phyloP scores from a whole-genome alignment of 2,329 filamentous ascomycete species.

The Ambrosiella cleistominuta region DNA sequence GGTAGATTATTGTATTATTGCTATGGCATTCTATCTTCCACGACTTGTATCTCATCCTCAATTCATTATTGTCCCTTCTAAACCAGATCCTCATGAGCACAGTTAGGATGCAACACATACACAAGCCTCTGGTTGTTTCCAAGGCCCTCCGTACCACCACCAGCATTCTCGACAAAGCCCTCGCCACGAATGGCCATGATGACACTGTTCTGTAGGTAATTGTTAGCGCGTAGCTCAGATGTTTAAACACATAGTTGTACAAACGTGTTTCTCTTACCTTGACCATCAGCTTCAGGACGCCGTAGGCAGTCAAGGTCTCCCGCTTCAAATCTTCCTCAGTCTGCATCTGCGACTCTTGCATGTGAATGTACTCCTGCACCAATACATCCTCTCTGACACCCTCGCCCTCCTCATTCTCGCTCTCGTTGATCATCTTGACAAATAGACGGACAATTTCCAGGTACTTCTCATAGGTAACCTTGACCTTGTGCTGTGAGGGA shows the following conservation, averaged over 20 bases:
- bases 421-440: constrained; percentile 66
- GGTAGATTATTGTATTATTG: no score
- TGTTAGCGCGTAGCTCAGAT: constrained; percentile 27
- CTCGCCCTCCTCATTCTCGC: constrained; percentile 58
- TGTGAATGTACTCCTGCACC: constrained; percentile 78
- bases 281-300: constrained; percentile 90
- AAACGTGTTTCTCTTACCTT: constrained; percentile 45
- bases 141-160: constrained; percentile 11
- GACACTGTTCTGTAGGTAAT: constrained; percentile 55
- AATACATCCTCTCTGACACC: constrained; percentile 73
- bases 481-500: constrained; percentile 47
- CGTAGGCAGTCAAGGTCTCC: constrained; percentile 55
- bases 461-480: constrained; percentile 92
- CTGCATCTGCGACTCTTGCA: constrained; percentile 67
- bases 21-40: no score
- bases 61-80: neutral
- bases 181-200: constrained; percentile 61
- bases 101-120: constrained; percentile 91
- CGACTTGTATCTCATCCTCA: neutral
- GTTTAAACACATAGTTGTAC: neutral
- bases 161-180: constrained; percentile 32
- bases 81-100: constrained; percentile 49
- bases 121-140: constrained; percentile 34
- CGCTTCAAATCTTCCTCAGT: constrained; percentile 64
- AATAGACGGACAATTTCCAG: constrained; percentile 76